Conservation (phyloP, 495 filamentous ascomycete genomes). For the Aspergillus mulundensis region DNA sequence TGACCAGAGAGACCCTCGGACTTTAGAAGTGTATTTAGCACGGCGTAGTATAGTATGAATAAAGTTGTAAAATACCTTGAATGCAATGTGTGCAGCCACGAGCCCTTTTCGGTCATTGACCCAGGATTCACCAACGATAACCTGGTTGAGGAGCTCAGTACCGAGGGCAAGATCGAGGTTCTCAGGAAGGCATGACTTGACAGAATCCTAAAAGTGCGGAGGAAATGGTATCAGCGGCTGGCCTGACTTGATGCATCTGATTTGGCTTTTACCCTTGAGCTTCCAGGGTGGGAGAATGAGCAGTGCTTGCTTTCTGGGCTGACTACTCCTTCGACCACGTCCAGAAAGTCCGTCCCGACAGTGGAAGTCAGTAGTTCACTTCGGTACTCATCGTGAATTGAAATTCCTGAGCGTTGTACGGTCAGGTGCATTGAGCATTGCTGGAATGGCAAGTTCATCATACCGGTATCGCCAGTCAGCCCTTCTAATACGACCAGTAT, state of each 20-base stretch:
- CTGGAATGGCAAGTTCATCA: background rate
- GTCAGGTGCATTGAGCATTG: background rate
- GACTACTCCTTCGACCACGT: background rate
- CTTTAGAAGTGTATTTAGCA: conserved; percentile 1
- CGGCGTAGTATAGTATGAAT: background rate
- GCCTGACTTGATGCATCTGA: background rate
- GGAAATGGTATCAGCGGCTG: background rate
- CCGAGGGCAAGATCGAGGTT: conserved; percentile 18
- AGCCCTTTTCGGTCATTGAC: conserved; percentile 15
- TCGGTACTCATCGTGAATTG: conserved; percentile 18
- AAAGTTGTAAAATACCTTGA: conserved; percentile 26
- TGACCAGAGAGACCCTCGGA: conserved; percentile 1
- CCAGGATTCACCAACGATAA: conserved; percentile 28
- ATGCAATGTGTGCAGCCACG: conserved; percentile 18
- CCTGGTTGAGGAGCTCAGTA: conserved; percentile 17
- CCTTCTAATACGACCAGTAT: conserved; percentile 49
- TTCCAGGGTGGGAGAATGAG: conserved; percentile 6
- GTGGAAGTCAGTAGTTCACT: conserved; percentile 14
- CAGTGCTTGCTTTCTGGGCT: conserved; percentile 18
- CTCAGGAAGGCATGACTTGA: conserved; percentile 19
- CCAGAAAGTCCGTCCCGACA: conserved; percentile 7
- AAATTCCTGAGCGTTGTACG: conserved; percentile 11
- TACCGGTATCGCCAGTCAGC: conserved; percentile 40
- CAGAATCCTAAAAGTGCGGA: conserved; percentile 15
- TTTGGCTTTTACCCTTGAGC: conserved; percentile 17